Evolutionary conservation across 805 yeast genomes (phyloP), one percentile per base, ranked within the genome.

Genomic region (Wickerhamiella bombiphila): DNA sequence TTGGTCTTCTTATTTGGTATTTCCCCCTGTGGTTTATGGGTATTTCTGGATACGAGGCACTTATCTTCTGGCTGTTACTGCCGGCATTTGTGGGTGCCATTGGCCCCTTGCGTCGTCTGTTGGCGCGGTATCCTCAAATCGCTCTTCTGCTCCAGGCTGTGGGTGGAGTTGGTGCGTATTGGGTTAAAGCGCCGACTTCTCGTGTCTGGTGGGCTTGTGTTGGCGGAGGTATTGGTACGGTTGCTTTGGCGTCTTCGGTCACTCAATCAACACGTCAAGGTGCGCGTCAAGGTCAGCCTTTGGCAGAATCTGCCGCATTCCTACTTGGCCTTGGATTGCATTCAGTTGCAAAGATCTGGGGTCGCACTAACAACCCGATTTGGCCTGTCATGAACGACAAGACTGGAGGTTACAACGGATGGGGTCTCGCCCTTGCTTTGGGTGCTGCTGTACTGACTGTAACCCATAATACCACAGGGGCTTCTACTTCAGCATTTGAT

Each of bases 11-110:
- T 52, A 75, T 91, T 36, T 91, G 98, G 98, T 82, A 81, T 62
- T 91, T 91, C 67, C 98, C 98, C 8, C 65, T 91, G 44, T 91
- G 98, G 98, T 72, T 80, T 54, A 85, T 91, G 96, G 97, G 96
- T 5, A 78, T 91, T 39, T 80, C 94, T 2, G 98, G 98, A 3
- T 86, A 80, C 55, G 98, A 91, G 59, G 79, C 79, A 0, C 68
- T 74, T 2, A 64, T 82, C 34, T 53, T 72, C 5, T 60, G 74
- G 17, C 61, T 75, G 28, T 38, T 74, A 8, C 36, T 80, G 3
- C 83, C 94, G 1, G 42, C 76, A 11, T 29, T 80, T 2, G 59
- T 79, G 20, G 30, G 30, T 28, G 58, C 58, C 3, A 45, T 76
- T 13, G 65, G 72, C 13, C 59, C 61, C n/a, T 22, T 67, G 3